phyloP scores from a whole-genome alignment of 1,139 yeast species.

The Yamadazyma friedrichii region DNA sequence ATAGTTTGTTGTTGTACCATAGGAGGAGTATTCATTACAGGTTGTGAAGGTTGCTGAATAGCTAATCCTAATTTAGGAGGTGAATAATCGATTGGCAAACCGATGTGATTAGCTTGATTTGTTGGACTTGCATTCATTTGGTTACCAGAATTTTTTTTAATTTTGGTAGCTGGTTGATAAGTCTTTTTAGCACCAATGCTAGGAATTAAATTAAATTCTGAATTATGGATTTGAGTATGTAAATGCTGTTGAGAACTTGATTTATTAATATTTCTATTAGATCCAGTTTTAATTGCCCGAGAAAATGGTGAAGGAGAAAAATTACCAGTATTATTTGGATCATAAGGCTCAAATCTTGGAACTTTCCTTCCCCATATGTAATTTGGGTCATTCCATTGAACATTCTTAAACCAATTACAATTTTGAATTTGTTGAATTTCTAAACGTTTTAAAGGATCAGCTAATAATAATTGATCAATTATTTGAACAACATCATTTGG shows the following conservation, averaged over 20 bases:
- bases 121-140: constrained; percentile 11
- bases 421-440: constrained; percentile 37
- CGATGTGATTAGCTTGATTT: constrained; percentile 1
- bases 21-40: background rate
- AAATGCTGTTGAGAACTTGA: constrained; percentile 41
- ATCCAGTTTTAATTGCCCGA: constrained; percentile 39
- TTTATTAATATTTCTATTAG: constrained; percentile 39
- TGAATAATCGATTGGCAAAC: constrained; percentile 5
- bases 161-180: constrained; percentile 34
- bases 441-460: constrained; percentile 36
- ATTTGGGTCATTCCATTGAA: constrained; percentile 42
- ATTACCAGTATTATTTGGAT: constrained; percentile 31
- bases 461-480: constrained; percentile 64
- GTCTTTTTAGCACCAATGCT: constrained; percentile 26
- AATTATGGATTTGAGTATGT: constrained; percentile 39
- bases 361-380: constrained; percentile 48
- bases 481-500: constrained; percentile 59
- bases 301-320: constrained; percentile 22
- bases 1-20: background rate
- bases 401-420: constrained; percentile 38
- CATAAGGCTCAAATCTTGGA: constrained; percentile 53
- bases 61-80: constrained; percentile 12
- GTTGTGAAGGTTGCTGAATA: constrained; percentile 4
- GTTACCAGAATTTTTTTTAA: constrained; percentile 20
- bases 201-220: constrained; percentile 37